phyloP scores from a whole-genome alignment of 1,139 yeast genomes.

The Saccharomyces hybrid region DNA sequence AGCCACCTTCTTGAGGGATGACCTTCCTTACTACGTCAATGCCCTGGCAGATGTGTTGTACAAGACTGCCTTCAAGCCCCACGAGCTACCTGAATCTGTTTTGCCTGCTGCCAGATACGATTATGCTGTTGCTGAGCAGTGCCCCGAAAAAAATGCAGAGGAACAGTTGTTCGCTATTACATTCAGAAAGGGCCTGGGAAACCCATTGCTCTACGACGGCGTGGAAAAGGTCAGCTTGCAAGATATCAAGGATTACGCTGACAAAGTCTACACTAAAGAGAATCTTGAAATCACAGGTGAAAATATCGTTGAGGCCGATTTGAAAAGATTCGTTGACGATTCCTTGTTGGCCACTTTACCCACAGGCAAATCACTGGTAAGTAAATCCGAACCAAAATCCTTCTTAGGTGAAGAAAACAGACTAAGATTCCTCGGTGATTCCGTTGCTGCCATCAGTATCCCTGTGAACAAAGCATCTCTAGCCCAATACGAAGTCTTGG shows the following conservation, averaged over 20 bases:
- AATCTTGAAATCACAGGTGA: slow-evolving; percentile 66
- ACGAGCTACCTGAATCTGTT: slow-evolving; percentile 77
- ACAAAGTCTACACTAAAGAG: slow-evolving; percentile 58
- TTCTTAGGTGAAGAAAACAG: slow-evolving; percentile 70
- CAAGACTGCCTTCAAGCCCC: slow-evolving; percentile 68
- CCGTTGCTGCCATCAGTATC: slow-evolving; percentile 74
- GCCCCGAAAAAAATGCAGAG: slow-evolving; percentile 54
- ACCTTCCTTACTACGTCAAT: slow-evolving; percentile 86
- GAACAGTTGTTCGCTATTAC: slow-evolving; percentile 77
- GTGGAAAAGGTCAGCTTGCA: slow-evolving; percentile 49
- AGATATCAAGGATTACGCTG: slow-evolving; percentile 61
- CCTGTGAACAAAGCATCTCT: slow-evolving; percentile 58
- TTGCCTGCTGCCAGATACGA: slow-evolving; percentile 69
- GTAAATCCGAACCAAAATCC: slow-evolving; percentile 38
- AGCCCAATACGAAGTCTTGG: slow-evolving; percentile 63
- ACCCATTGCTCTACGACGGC: slow-evolving; percentile 72
- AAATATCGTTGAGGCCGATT: slow-evolving; percentile 69
- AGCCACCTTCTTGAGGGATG: slow-evolving; percentile 78
- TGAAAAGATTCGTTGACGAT: slow-evolving; percentile 57
- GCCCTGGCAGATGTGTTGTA: slow-evolving; percentile 73
- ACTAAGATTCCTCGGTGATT: slow-evolving; percentile 54
- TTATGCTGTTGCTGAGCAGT: slow-evolving; percentile 40
- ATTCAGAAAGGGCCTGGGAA: slow-evolving; percentile 82
- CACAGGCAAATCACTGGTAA: slow-evolving; percentile 44
- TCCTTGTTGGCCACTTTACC: slow-evolving; percentile 62